Evolutionary conservation across 495 filamentous ascomycete genomes (phyloP).

Genomic region (Aspergillus heteromorphus): DNA sequence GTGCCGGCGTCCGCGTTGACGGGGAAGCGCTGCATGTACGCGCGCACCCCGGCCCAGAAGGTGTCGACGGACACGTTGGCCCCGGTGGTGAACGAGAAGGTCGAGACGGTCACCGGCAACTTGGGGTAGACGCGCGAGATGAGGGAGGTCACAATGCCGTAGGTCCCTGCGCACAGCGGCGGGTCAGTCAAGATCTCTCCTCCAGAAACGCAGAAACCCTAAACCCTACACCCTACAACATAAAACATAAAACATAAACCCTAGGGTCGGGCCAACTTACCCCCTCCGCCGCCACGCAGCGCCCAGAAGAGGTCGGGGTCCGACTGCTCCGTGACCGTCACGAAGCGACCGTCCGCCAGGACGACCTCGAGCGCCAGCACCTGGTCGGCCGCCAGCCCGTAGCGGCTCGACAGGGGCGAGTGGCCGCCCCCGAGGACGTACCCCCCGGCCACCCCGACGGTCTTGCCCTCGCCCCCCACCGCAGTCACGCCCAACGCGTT

Average conservation of each 20-base stretch:
- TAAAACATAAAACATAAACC: too few relatives aligned
- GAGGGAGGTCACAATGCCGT: conserved; percentile 48
- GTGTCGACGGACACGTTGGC: conserved; percentile 28
- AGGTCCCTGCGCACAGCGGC: conserved; percentile 31
- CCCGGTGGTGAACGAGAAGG: conserved; percentile 35
- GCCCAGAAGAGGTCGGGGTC: conserved; percentile 60
- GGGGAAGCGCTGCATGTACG: conserved; percentile 44
- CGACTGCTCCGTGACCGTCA: conserved; percentile 43
- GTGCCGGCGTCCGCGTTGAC: conserved; percentile 45
- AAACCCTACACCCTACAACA: too few relatives aligned
- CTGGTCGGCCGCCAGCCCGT: conserved; percentile 37
- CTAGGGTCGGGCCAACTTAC: too few relatives aligned
- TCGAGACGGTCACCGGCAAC: conserved; percentile 33
- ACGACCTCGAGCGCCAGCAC: conserved; percentile 47
- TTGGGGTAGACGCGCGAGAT: conserved; percentile 42
- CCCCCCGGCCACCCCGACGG: conserved; percentile 38
- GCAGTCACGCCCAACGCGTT: conserved; percentile 41
- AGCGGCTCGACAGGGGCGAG: conserved; percentile 15
- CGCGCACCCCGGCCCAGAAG: conserved; percentile 46
- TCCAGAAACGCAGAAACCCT: too few relatives aligned
- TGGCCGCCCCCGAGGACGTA: conserved; percentile 43
- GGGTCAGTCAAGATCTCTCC: not conserved
- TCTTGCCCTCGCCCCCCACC: conserved; percentile 49
- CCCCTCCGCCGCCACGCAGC: conserved; percentile 33
- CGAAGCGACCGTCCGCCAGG: conserved; percentile 48